Evolutionary conservation across 148 eudicot species (phyloP).

Genomic region (Diospyros lotus): DNA sequence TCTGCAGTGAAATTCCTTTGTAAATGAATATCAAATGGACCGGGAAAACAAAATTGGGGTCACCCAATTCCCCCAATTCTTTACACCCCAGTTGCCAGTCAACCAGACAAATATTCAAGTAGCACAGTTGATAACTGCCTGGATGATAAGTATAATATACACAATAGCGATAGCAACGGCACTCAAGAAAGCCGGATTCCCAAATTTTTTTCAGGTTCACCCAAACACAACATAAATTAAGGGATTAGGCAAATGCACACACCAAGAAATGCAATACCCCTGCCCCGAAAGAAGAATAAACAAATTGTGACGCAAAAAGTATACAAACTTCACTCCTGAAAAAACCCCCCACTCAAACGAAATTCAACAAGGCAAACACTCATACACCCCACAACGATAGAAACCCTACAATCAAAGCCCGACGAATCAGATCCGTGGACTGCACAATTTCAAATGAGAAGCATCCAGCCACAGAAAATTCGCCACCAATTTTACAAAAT

Average conservation of each 20-base stretch:
- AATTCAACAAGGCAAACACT: not conserved
- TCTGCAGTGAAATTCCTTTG: not conserved
- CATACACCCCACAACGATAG: conserved; percentile 2
- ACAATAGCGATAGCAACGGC: too few species aligned
- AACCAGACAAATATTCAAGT: not conserved
- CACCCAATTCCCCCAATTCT: not conserved
- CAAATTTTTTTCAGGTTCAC: not conserved
- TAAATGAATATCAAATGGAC: not conserved
- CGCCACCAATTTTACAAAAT: not conserved
- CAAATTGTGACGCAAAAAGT: not conserved
- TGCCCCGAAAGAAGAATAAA: not conserved
- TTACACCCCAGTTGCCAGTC: not conserved
- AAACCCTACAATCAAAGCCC: not conserved
- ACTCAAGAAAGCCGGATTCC: too few species aligned
- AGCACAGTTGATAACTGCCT: too few species aligned
- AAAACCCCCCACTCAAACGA: not conserved
- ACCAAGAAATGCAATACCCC: not conserved
- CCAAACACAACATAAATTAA: not conserved
- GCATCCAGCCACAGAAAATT: not conserved
- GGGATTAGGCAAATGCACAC: not conserved
- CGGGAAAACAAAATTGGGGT: not conserved
- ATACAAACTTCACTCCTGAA: not conserved
- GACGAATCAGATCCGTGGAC: not conserved
- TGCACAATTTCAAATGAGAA: not conserved
- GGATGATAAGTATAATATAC: too few species aligned